Evolutionary conservation across 1,284 basidiomycete genomes (phyloP).

Genomic region (Tilletia horrida): DNA sequence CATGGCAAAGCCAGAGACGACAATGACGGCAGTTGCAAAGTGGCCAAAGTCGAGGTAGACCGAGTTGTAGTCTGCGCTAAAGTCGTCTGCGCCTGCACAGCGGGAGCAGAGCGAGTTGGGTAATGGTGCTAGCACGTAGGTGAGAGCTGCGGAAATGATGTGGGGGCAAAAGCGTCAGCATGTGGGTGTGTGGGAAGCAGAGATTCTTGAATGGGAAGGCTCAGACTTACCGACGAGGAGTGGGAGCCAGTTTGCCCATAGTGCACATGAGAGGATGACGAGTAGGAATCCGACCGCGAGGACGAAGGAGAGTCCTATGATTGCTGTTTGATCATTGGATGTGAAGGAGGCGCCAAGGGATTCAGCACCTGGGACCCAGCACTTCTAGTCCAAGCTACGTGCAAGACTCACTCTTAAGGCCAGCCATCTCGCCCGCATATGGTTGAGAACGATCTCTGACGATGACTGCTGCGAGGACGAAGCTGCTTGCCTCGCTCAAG

Average conservation of each 20-base stretch:
- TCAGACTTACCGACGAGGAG: constrained; percentile 80
- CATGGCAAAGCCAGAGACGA: constrained; percentile 84
- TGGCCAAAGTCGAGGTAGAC: constrained; percentile 77
- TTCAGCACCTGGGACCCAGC: too few relatives aligned
- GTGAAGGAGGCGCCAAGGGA: too few relatives aligned
- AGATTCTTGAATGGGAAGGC: neutral
- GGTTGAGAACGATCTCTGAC: too few relatives aligned
- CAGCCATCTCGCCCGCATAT: neutral
- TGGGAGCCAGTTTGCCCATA: constrained; percentile 96
- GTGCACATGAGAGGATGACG: constrained; percentile 93
- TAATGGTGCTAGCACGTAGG: constrained; percentile 89
- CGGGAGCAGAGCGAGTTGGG: constrained; percentile 75
- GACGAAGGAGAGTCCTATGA: constrained; percentile 69
- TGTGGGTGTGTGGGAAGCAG: too few relatives aligned
- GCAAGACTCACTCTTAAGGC: constrained; percentile 15
- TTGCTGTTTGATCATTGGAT: constrained; percentile 32
- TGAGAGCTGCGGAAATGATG: constrained; percentile 66
- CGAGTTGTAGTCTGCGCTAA: constrained; percentile 61
- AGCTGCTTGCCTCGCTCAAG: too few relatives aligned
- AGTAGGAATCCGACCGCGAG: constrained; percentile 94
- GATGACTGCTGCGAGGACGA: too few relatives aligned
- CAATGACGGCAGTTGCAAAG: constrained; percentile 84
- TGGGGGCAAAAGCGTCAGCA: neutral
- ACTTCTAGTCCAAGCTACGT: too few relatives aligned
- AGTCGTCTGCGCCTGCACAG: constrained; percentile 61